Base-by-base conservation (phyloP, 306 rosid genomes). In the Prinsepia uniflora region DNA sequence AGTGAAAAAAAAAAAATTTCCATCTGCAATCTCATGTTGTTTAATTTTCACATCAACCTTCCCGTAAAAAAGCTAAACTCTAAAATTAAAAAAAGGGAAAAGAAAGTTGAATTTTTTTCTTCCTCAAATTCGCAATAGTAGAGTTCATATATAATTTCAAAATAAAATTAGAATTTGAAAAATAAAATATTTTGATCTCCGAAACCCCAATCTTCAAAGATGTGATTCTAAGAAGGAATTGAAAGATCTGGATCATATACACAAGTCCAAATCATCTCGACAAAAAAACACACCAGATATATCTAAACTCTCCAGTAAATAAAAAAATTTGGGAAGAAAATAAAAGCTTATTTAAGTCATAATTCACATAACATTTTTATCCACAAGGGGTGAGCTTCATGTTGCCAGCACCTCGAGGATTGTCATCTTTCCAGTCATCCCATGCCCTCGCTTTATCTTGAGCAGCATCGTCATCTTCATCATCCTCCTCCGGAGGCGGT, bases 371-470 rank as follows among this genome's bases (percentile, higher is more conserved):
- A 24, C n/a, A 55, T 17, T 59, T 30, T 80, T 80, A 95, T 19
- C 99, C 97, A 62, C 96, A 89, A 6, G 99, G 97, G 49, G 99
- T 95, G 64, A 95, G 97, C 80, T 95, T 95, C 81, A 74, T 83
- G 72, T 95, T 95, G 78, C 97, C 99, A 6, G 96, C 92, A 75
- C 99, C 97, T 1, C 97, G 80, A 24, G 97, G 99, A 79, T 95
- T 95, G 10, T 95, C 99, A 67, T 95, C 99, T 79, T 95, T 95
- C 99, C 99, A 91, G 80, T 95, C 99, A 73, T 95, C 99, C 88
- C 84, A 86, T 19, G 96, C 97, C 75, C 99, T 86, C 13, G 96
- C 97, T 80, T 73, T 91, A 0, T 95, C 97, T 77, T 89, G 92
- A 20, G 92, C 97, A 7, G 83, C 96, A 67, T 89, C 99, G 18